Evolutionary conservation across 2,329 filamentous ascomycete genomes (phyloP).

Genomic region (Verticillium klebahnii): DNA sequence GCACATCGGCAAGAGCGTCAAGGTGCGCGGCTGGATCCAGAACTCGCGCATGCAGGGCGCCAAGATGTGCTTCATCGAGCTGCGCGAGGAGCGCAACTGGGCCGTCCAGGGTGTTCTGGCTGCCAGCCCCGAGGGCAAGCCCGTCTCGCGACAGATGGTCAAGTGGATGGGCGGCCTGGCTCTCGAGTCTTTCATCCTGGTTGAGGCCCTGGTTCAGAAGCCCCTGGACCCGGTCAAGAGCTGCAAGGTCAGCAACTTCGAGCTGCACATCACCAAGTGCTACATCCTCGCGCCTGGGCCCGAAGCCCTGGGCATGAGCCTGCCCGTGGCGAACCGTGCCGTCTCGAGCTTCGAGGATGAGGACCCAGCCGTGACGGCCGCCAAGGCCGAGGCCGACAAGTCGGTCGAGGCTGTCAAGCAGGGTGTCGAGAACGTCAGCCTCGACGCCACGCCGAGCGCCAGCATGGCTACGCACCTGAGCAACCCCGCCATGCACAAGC

Average conservation of each 20-base stretch:
- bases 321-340: constrained; percentile 49
- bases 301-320: constrained; percentile 51
- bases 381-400: constrained; percentile 23
- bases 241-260: constrained; percentile 71
- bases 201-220: constrained; percentile 77
- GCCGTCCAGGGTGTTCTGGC: constrained; percentile 78
- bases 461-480: constrained; percentile 80
- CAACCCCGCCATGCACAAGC: constrained; percentile 89
- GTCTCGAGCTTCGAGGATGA: constrained; percentile 58
- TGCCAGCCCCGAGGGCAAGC: constrained; percentile 55
- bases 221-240: constrained; percentile 86
- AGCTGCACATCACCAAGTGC: constrained; percentile 84
- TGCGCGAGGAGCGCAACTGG: constrained; percentile 70
- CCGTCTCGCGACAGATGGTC: constrained; percentile 81
- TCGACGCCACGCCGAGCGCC: constrained; percentile 60
- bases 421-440: constrained; percentile 35
- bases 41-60: constrained; percentile 85
- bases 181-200: constrained; percentile 75
- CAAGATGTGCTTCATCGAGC: constrained; percentile 86
- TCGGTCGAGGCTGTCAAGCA: constrained; percentile 34
- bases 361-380: constrained; percentile 38
- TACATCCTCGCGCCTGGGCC: constrained; percentile 68
- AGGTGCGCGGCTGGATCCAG: constrained; percentile 76
- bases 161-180: constrained; percentile 78
- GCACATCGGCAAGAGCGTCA: constrained; percentile 65